Conservation (phyloP, 352 stramenopile species). For the Plasmopara viticola region DNA sequence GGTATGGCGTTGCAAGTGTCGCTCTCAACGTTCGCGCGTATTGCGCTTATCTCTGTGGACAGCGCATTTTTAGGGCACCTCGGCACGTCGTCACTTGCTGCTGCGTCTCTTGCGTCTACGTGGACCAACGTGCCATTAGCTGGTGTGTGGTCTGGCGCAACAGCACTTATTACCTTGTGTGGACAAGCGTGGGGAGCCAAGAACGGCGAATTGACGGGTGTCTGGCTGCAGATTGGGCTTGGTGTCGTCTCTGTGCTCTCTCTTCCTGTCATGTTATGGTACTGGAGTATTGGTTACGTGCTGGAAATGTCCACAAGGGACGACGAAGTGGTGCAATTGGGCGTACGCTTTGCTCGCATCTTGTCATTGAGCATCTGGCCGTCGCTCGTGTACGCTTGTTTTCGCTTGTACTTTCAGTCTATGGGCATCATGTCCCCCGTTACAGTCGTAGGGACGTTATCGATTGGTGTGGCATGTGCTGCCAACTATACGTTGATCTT, state of each 20-base stretch:
- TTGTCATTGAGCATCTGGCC: conserved; percentile 74
- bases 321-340: conserved; percentile 53
- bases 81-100: conserved; percentile 60
- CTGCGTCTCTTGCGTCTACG: conserved; percentile 64
- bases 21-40: conserved; percentile 67
- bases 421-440: conserved; percentile 76
- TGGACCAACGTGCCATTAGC: conserved; percentile 71
- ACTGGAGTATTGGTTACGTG: conserved; percentile 47
- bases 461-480: conserved; percentile 50
- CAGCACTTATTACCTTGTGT: conserved; percentile 71
- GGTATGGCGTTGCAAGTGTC: conserved; percentile 79
- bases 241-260: conserved; percentile 37
- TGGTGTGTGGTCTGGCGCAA: conserved; percentile 60
- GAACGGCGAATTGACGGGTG: conserved; percentile 54
- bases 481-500: conserved; percentile 70
- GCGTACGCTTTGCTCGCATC: conserved; percentile 68
- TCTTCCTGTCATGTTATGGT: conserved; percentile 58
- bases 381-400: conserved; percentile 66
- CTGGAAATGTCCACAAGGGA: conserved; percentile 64
- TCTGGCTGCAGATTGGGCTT: conserved; percentile 74
- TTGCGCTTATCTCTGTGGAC: conserved; percentile 74
- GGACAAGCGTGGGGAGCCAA: conserved; percentile 67
- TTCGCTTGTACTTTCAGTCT: conserved; percentile 78
- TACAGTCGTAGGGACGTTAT: conserved; percentile 59
- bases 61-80: conserved; percentile 73